Base-by-base conservation (phyloP, 208 protist genomes). In the Leishmania guyanensis region DNA sequence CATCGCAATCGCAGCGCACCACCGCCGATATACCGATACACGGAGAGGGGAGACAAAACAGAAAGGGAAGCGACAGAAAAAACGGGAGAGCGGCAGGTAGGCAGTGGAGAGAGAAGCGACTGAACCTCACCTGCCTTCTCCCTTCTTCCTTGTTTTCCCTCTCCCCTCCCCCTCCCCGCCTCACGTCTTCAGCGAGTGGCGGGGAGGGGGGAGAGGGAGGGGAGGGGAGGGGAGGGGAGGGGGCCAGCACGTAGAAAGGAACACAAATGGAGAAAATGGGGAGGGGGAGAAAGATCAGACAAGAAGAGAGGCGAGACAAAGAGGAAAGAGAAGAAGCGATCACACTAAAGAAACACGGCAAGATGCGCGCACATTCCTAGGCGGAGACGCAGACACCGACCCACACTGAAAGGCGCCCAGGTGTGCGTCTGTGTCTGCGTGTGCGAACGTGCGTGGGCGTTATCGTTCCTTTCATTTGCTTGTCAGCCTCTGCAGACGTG, bases 361-460 rank as follows among this genome's bases (percentile, higher is more conserved):
- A 64, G 22, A 64, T 12, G 26, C 26, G 22, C 22, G 26, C 10
- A 16, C 58, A 33, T 8, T n/a, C 6, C 58, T 29, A 64, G 26
- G 58, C 58, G 9, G 58, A 6, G 58, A 14, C 26, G 58, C 58
- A 29, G 14, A 20, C 53, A 56, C 53, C 10, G 16, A 48, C 46
- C 51, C 16, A 68, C 62, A 39, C 29, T 68, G 62, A 68, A 68
- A 39, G 62, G 62, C 62, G 62, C 62, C 62, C 62, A 68, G 53
- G 16, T 39, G 64, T 10, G 33, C 26, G 29, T 69, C 14, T 43
- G 33, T 43, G 64, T 69, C 26, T 51, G 48, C 53, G 66, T n/a
- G 66, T 39, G 39, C 5, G 39, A 6, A 4, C 46, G 48, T 51
- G 69, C 10, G n/a, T 36, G 43, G 43, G 2, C 0, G 43, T 46